These are phyloP conservation scores for Diaporthe sp. DNA, from an alignment of 2,329 filamentous ascomycete genomes.

Conservation along the genomic window DNA sequence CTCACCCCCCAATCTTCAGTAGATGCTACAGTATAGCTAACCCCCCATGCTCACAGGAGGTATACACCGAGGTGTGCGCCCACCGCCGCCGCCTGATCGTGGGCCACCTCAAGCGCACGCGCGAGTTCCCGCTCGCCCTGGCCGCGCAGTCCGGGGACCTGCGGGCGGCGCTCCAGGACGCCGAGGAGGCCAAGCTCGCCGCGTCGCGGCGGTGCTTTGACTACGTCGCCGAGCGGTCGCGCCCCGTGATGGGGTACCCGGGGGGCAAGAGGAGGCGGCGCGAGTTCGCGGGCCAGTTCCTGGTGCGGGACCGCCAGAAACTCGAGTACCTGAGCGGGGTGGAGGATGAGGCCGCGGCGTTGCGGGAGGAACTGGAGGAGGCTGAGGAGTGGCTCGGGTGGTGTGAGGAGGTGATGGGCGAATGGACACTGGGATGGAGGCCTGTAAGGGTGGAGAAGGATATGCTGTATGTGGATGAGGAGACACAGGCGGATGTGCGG, in stretches of 20 bases:
- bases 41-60: background rate
- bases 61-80: background rate
- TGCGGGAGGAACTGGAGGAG: background rate
- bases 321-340: background rate
- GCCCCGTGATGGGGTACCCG: background rate
- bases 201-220: background rate
- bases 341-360: background rate
- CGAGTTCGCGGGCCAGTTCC: background rate
- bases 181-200: background rate
- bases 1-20: too few relatives aligned
- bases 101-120: background rate
- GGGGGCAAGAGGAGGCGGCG: background rate
- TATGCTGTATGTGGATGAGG: conserved; percentile 19
- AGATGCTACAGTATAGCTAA: background rate
- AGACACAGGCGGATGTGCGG: background rate
- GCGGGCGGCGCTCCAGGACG: background rate
- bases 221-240: background rate
- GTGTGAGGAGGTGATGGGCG: background rate
- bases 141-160: conserved; percentile 4
- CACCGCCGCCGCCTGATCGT: background rate
- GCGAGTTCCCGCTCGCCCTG: background rate
- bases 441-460: background rate
- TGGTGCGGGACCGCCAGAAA: background rate
- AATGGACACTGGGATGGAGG: background rate
- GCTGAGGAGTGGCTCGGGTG: background rate